These are phyloP conservation scores for Geranium rotundifolium DNA, from an alignment of 345 rosid genomes.

Conservation along the genomic window DNA sequence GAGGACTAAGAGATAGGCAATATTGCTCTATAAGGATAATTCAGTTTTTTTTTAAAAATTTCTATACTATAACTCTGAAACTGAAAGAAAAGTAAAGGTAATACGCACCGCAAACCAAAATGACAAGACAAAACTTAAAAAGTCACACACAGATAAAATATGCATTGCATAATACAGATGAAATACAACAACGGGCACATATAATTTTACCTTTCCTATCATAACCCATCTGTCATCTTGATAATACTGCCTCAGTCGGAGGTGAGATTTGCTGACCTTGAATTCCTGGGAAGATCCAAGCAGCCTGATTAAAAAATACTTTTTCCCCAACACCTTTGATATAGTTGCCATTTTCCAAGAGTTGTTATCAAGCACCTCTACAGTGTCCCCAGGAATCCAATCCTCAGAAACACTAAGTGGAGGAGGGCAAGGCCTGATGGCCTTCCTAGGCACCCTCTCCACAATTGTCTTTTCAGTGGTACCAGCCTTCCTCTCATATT, in stretches of 20 bases:
- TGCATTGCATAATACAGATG: background rate
- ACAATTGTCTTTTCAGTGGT: conserved; percentile 9
- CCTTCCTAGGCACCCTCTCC: conserved; percentile 42
- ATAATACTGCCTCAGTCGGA: conserved; percentile 68
- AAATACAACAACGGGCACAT: background rate
- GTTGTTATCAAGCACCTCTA: conserved; percentile 50
- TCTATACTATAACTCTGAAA: background rate
- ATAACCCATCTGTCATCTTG: conserved; percentile 49
- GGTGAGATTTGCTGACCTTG: conserved; percentile 29
- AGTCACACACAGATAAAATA: background rate
- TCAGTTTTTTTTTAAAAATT: too few relatives aligned
- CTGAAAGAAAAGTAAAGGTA: background rate
- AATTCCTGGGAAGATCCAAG: conserved; percentile 54
- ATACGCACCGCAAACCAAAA: background rate
- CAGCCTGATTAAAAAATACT: conserved; percentile 42
- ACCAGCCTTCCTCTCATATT: conserved; percentile 23
- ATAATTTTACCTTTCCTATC: conserved; percentile 41
- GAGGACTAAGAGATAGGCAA: conserved; percentile 3
- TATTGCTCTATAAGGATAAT: background rate
- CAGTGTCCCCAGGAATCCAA: conserved; percentile 63
- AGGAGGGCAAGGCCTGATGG: conserved; percentile 57
- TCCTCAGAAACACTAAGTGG: conserved; percentile 18
- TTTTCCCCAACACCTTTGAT: conserved; percentile 32
- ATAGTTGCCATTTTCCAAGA: conserved; percentile 80
- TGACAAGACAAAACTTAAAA: background rate